phyloP scores from a whole-genome alignment of 805 yeast genomes.

The Yamadazyma sp. region DNA sequence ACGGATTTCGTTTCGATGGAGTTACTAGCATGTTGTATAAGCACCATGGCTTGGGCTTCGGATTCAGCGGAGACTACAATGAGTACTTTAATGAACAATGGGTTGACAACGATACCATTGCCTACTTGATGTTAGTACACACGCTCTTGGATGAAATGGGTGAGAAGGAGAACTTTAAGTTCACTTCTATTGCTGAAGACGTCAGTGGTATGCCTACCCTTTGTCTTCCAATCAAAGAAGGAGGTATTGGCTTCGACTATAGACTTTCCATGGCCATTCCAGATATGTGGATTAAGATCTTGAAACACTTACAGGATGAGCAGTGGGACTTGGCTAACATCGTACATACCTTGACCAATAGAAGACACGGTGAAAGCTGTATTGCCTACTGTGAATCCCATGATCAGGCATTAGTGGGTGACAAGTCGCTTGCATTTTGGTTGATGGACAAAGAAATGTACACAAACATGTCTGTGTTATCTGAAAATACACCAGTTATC shows the following conservation, averaged over 20 bases:
- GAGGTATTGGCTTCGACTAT: constrained; percentile 94
- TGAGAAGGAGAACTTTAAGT: constrained; percentile 35
- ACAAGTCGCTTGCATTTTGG: constrained; percentile 96
- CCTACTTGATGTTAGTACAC: constrained; percentile 90
- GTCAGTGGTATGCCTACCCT: constrained; percentile 97
- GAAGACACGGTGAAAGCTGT: constrained; percentile 85
- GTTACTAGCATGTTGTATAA: constrained; percentile 89
- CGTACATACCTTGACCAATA: constrained; percentile 77
- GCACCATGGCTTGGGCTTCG: constrained; percentile 91
- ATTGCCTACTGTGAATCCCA: constrained; percentile 93
- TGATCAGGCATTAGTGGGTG: constrained; percentile 97
- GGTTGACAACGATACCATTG: constrained; percentile 85
- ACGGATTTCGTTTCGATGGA: constrained; percentile 96
- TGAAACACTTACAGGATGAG: constrained; percentile 82
- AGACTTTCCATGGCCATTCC: constrained; percentile 96
- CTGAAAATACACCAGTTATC: constrained; percentile 71
- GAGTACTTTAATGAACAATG: constrained; percentile 79
- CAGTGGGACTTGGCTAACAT: constrained; percentile 89
- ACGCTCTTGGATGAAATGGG: constrained; percentile 60
- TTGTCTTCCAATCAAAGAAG: constrained; percentile 67
- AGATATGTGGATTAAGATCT: constrained; percentile 96
- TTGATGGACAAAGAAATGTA: constrained; percentile 98
- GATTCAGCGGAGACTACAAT: constrained; percentile 88
- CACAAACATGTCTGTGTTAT: constrained; percentile 82
- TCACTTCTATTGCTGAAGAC: constrained; percentile 90